These are phyloP conservation scores for Erigeron philadelphicus DNA, from an alignment of 140 eudicot species.

Conservation along the genomic window DNA sequence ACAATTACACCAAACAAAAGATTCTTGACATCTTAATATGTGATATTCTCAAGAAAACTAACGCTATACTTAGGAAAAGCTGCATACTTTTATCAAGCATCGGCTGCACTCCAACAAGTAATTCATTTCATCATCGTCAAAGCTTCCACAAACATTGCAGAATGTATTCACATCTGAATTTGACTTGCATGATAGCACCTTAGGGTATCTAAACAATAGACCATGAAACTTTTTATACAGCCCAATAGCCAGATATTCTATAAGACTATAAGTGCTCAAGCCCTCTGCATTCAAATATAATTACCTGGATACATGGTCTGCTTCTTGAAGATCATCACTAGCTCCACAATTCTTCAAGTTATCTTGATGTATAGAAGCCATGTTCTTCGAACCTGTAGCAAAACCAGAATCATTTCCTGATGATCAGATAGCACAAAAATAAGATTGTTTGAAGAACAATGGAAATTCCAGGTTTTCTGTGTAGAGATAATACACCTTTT, in stretches of 20 bases:
- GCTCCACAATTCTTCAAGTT: slow-evolving; percentile 23
- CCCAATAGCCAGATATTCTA: slow-evolving; percentile 3
- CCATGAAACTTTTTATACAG: slow-evolving; percentile 21
- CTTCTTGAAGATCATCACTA: slow-evolving; percentile 12
- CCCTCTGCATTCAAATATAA: slow-evolving; percentile 19
- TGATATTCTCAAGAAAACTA: background rate
- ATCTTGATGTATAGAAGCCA: slow-evolving; percentile 25
- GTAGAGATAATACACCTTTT: slow-evolving; percentile 38
- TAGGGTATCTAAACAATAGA: slow-evolving; percentile 32
- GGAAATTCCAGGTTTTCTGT: background rate
- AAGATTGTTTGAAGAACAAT: background rate
- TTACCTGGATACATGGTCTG: slow-evolving; percentile 30
- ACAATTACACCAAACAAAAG: slow-evolving; percentile 13
- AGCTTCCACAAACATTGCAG: slow-evolving; percentile 53
- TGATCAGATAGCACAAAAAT: slow-evolving; percentile 21
- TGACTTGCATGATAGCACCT: slow-evolving; percentile 27
- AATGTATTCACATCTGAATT: slow-evolving; percentile 29
- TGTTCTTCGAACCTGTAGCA: slow-evolving; percentile 25
- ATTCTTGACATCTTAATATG: slow-evolving; percentile 15
- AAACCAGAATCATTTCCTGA: slow-evolving; percentile 36
- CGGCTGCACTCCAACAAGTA: slow-evolving; percentile 49
- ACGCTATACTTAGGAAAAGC: background rate
- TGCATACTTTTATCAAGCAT: slow-evolving; percentile 48
- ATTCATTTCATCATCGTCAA: slow-evolving; percentile 38
- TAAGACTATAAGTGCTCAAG: slow-evolving; percentile 8